Evolutionary conservation across 495 filamentous ascomycete genomes (phyloP), one percentile per base, ranked within the genome.

Genomic region (Aspergillus campestris): DNA sequence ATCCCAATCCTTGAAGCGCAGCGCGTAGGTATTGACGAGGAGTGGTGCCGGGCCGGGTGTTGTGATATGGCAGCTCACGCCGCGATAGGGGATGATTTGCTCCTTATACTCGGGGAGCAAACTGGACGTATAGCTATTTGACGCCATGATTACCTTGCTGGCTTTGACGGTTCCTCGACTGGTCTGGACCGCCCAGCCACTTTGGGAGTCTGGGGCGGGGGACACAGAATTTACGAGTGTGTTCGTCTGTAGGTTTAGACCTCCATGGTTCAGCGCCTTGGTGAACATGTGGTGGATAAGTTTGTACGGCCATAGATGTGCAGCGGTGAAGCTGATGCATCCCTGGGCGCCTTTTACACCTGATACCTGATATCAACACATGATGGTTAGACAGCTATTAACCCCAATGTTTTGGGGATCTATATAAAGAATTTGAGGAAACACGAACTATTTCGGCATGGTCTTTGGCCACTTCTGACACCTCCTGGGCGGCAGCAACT

Each of bases 111-210:
- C 53, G 3, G 74, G 71, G 14, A 75, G 65, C 2, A 89, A 60
- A 4, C 64, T 67, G 8, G 76, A 70, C 1, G 81, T 83, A 55
- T 86, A 88, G 14, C 79, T 85, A 45, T 90, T 90, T 7, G 83
- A 87, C 8, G 84, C 83, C 40, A 87, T 58, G 8, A 88, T 67
- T 1, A 89, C 69, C 45, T 72, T 75, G 11, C 52, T 52, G 0
- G 83, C 70, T 3, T 38, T 50, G 12, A 87, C 74, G 0, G 45
- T 57, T 3, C 82, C 82, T 9, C 79, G 66, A 9, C 59, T 40
- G 1, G 83, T 87, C 34, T 73, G 38, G 0, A 85, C 61, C 13
- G 45, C 54, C 63, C 77, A 79, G 15, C 53, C 48, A 29, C 34
- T 40, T 42, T 53, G 54, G 1, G 53, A 52, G 37, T 59, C 54